phyloP scores from a whole-genome alignment of 106 monocot genomes.

The Chionographis japonica region DNA sequence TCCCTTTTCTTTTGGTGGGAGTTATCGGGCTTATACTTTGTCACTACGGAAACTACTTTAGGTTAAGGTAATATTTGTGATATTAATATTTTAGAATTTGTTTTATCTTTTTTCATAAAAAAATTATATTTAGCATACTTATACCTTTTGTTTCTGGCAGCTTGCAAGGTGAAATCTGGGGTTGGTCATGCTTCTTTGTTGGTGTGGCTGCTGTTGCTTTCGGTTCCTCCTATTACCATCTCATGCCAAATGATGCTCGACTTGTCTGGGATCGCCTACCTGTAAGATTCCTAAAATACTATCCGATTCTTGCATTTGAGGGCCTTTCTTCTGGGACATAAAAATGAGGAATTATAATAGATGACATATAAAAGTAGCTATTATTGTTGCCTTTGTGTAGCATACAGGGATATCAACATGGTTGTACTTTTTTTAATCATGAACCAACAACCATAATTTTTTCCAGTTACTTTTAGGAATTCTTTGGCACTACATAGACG shows the following conservation, averaged over 20 bases:
- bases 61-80: conserved; percentile 41
- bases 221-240: conserved; percentile 96
- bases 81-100: conserved; percentile 2
- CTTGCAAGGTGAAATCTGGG: conserved; percentile 77
- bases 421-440: too few relatives aligned
- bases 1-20: conserved; percentile 87
- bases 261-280: conserved; percentile 98
- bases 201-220: conserved; percentile 86
- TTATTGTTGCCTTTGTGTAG: too few relatives aligned
- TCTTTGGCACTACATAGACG: too few relatives aligned
- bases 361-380: too few relatives aligned
- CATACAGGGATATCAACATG: too few relatives aligned
- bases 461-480: too few relatives aligned
- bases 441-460: too few relatives aligned
- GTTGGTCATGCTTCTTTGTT: conserved; percentile 86
- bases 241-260: conserved; percentile 69
- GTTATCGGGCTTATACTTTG: conserved; percentile 77
- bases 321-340: too few relatives aligned
- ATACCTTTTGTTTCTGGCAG: conserved; percentile 25
- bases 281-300: conserved; percentile 33
- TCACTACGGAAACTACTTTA: conserved; percentile 64
- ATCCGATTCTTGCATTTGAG: too few relatives aligned
- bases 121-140: neutral
- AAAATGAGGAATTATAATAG: too few relatives aligned
- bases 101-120: neutral